Base-by-base conservation (phyloP, 106 monocot species). In the Hemerocallis citrina region DNA sequence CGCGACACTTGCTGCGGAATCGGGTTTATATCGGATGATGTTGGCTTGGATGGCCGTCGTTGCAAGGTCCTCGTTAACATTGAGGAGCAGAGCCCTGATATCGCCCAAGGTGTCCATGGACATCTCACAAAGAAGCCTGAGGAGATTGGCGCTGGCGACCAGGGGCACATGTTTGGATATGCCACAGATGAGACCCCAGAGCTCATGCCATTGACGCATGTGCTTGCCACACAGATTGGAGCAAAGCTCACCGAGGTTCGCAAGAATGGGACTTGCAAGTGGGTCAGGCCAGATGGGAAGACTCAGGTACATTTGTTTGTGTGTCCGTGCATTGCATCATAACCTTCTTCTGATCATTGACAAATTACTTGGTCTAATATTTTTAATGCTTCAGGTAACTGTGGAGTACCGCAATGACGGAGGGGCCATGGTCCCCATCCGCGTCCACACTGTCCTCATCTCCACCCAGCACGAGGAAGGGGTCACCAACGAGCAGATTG, bases 381-480 rank as follows among this genome's bases (percentile, higher is more conserved):
- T n/a, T 48, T 49, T 22, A 54, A 54, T 29, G 25, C 25, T 19
- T 37, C 60, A 70, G 37, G 70, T 70, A 17, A 71, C 71, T 0
- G 52, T 71, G 4, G 71, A 71, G 43, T 71, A 71, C 39, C 62
- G 19, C 1, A 71, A 71, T 11, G 73, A 73, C 7, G 56, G 56
- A 3, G 66, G 66, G 2, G 59, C 65, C 25, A 73, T 73, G 73
- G 66, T 73, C 23, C 65, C 73, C n/a, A 19, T 65, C 27, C 41
- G 62, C 8, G 71, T 71, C 31, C 71, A 63, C 71, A 71, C 62
- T 1, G 54, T 71, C 10, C 64, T 64, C 29, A 59, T 73, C 45
- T 73, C 65, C 15, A 66, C 65, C 49, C 73, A 66, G 32, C 73
- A 73, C 28, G 73, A 73, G 27, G 65, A 73, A 21, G 37, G 49